phyloP scores from a whole-genome alignment of 75 land plant genomes.

The Sequoia sempervirens region DNA sequence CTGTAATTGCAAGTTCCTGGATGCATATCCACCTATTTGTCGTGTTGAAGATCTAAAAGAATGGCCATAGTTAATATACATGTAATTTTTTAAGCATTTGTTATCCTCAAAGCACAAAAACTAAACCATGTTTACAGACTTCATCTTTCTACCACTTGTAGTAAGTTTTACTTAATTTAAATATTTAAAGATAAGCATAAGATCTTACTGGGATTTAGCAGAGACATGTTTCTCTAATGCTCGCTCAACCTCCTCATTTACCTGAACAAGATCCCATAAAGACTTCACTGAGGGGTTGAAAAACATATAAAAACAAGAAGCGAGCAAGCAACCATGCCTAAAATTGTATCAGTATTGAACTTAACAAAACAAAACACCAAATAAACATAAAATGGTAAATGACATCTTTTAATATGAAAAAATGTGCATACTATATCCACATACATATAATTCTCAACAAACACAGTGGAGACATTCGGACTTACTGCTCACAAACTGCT shows the following conservation, averaged over 20 bases:
- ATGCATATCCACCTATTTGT: constrained; percentile 27
- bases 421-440: neutral
- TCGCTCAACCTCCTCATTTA: constrained; percentile 76
- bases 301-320: neutral
- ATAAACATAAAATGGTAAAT: neutral
- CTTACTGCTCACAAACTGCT: neutral
- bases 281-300: neutral
- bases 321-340: neutral
- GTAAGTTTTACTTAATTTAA: neutral
- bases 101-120: neutral
- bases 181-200: neutral
- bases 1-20: constrained; percentile 43
- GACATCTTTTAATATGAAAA: neutral
- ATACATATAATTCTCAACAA: neutral
- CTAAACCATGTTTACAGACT: neutral
- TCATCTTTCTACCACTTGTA: neutral
- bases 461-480: neutral
- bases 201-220: constrained; percentile 36
- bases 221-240: constrained; percentile 48
- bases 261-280: constrained; percentile 29
- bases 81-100: neutral
- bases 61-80: neutral
- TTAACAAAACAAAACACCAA: neutral
- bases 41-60: constrained; percentile 32
- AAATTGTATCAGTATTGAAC: neutral